Evolutionary conservation across 148 eudicot species (phyloP).

Genomic region (Persicaria tinctoria): DNA sequence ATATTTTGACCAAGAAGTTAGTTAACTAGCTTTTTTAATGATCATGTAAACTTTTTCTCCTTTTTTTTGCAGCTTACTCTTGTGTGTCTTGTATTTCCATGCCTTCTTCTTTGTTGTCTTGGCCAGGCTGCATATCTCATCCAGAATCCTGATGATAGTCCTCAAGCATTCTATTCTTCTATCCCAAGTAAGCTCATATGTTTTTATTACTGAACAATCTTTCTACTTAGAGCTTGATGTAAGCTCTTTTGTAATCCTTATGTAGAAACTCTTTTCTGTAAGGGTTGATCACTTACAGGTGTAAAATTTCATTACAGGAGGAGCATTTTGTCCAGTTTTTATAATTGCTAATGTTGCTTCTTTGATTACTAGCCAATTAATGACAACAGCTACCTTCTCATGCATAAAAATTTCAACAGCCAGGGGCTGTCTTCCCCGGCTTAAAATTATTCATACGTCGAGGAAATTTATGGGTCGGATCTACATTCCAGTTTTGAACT

Average conservation of each 20-base stretch:
- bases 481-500: conserved; percentile 92
- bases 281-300: conserved; percentile 12
- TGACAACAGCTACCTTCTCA: conserved; percentile 95
- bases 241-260: neutral
- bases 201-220: neutral
- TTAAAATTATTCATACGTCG: conserved; percentile 92
- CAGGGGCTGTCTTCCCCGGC: conserved; percentile 96
- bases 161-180: conserved; percentile 79
- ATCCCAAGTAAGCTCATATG: conserved; percentile 61
- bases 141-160: conserved; percentile 57
- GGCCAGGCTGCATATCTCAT: conserved; percentile 99
- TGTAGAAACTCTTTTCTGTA: conserved; percentile 7
- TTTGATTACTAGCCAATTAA: conserved; percentile 87
- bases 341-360: conserved; percentile 89
- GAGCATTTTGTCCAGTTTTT: conserved; percentile 83
- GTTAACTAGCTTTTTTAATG: conserved; percentile 2
- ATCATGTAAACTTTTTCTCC: conserved; percentile 7
- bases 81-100: conserved; percentile 83
- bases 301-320: conserved; percentile 44
- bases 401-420: conserved; percentile 91
- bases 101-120: conserved; percentile 91
- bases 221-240: neutral
- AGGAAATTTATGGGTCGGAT: conserved; percentile 97
- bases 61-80: conserved; percentile 79
- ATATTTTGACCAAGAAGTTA: neutral